Evolutionary conservation across 805 yeast genomes (phyloP), one percentile per base, ranked within the genome.

Genomic region (Starmerella gropengiesseri): DNA sequence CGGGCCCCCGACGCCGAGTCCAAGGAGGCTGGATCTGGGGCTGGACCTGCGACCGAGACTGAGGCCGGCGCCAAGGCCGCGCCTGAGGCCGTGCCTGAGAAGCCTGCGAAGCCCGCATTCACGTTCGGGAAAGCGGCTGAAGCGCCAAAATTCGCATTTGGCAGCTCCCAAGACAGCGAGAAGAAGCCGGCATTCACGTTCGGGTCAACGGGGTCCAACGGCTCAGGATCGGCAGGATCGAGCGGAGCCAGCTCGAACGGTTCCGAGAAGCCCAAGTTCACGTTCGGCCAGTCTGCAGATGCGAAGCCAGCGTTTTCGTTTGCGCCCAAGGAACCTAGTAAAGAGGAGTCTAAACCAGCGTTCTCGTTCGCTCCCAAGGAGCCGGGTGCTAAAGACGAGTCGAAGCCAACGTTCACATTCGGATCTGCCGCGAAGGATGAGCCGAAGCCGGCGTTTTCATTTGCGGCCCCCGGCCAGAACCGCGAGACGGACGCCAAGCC

Each of bases 1-100:
- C 34, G 33, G 37, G 14, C 34, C 65, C 94, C 97, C 11, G 89
- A 91, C 62, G 87, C 78, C 52, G 98, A 89, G 64, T 85, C 89
- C 47, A 83, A 85, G 94, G 97, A 89, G 62, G 89, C 91, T 69
- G 97, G 42, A 26, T 12, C 31, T 16, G 37, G 35, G 37, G 37
- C 49, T 20, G 30, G 30, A 25, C 41, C 41, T 26, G 31, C 40
- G 5, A 37, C 35, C 23, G 46, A 42, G 17, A 19, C 18, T 9
- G 17, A 22, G 34, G 34, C 27, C 9, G 14, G 11, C 21, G 31
- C 7, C 19, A 31, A 36, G 22, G 8, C 40, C 8, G 25, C 6
- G 25, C 25, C 25, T 9, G 9, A 22, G 25, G 25, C 6, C 8
- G 6, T 9, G 25, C 9, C 25, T 14, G 33, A 18, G 37, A 7